A percentile compares a stretch with the other conserved stretches of the same genome.
Evolutionary conservation across 2,329 filamentous ascomycete species (phyloP).

Genomic region (Fusarium penzigii): DNA sequence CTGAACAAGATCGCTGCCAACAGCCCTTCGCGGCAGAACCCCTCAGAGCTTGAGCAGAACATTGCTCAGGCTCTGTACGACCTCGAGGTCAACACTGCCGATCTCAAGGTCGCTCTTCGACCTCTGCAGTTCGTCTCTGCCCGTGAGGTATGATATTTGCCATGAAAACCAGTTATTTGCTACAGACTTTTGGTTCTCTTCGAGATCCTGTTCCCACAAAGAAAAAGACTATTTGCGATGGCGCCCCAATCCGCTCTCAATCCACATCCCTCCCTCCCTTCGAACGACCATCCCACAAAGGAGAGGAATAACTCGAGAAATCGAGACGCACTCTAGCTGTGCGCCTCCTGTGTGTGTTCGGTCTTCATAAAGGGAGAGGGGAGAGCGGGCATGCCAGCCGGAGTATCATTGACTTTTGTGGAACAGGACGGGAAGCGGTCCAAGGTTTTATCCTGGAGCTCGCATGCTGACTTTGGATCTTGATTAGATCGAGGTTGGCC

Average conservation of each 20-base stretch:
- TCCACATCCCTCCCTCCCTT: slow-evolving; percentile 27
- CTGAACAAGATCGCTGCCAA: slow-evolving; percentile 98
- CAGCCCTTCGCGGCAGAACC: slow-evolving; percentile 94
- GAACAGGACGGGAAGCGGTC: slow-evolving; percentile 77
- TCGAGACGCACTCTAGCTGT: slow-evolving; percentile 4
- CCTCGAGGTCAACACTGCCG: slow-evolving; percentile 98
- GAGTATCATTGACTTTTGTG: slow-evolving; percentile 48
- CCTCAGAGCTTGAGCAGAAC: slow-evolving; percentile 95
- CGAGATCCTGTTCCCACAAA: slow-evolving; percentile 46
- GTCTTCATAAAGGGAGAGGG: slow-evolving; percentile 12
- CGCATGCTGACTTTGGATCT: slow-evolving; percentile 74
- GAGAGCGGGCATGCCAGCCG: slow-evolving; percentile 33
- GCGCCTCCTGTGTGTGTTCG: background rate
- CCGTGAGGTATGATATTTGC: slow-evolving; percentile 83
- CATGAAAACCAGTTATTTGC: slow-evolving; percentile 27
- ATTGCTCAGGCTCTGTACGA: slow-evolving; percentile 98
- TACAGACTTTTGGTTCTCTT: slow-evolving; percentile 3
- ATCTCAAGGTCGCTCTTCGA: slow-evolving; percentile 94
- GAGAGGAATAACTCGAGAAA: slow-evolving; percentile 9
- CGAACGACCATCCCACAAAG: slow-evolving; percentile 18
- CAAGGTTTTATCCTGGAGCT: slow-evolving; percentile 71
- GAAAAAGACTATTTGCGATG: slow-evolving; percentile 36
- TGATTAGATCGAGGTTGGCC: slow-evolving; percentile 96
- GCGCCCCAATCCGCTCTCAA: slow-evolving; percentile 32
- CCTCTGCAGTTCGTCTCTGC: slow-evolving; percentile 99